Evolutionary conservation across 306 rosid species (phyloP).

Genomic region (Medicago lupulina): DNA sequence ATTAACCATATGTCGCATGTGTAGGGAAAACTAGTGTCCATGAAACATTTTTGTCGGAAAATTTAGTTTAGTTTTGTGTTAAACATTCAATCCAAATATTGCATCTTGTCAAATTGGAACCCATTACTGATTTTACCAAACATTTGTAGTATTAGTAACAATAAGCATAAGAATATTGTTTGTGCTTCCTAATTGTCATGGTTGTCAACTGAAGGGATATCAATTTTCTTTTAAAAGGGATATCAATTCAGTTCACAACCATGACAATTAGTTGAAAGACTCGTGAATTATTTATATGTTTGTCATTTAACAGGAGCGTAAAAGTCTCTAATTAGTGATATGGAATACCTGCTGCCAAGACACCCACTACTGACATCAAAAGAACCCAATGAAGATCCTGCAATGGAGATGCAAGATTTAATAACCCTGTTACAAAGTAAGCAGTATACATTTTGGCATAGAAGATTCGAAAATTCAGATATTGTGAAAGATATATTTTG

Average conservation of each 20-base stretch:
- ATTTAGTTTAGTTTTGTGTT: no score
- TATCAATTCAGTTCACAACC: not conserved
- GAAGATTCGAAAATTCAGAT: not conserved
- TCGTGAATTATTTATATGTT: not conserved
- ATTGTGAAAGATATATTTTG: not conserved
- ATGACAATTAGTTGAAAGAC: not conserved
- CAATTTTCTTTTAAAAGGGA: not conserved
- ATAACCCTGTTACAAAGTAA: not conserved
- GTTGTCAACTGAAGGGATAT: no score
- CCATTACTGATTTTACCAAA: not conserved
- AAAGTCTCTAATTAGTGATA: not conserved
- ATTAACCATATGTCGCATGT: no score
- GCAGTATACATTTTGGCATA: not conserved
- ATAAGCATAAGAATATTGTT: no score
- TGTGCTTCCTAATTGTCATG: not conserved
- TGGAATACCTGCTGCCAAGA: not conserved
- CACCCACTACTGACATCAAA: not conserved
- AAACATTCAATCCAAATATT: not conserved
- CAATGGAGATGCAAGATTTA: not conserved
- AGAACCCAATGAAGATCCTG: slow-evolving; percentile 7
- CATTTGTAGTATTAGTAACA: not conserved
- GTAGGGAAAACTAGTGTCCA: no score
- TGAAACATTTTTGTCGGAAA: no score
- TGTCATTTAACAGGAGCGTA: not conserved
- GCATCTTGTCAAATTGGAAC: not conserved